Percentiles rank a stretch among this genome's conserved stretches.
These are phyloP conservation scores for Eucalyptus viminalis DNA, from an alignment of 345 rosid species.

Conservation along the genomic window DNA sequence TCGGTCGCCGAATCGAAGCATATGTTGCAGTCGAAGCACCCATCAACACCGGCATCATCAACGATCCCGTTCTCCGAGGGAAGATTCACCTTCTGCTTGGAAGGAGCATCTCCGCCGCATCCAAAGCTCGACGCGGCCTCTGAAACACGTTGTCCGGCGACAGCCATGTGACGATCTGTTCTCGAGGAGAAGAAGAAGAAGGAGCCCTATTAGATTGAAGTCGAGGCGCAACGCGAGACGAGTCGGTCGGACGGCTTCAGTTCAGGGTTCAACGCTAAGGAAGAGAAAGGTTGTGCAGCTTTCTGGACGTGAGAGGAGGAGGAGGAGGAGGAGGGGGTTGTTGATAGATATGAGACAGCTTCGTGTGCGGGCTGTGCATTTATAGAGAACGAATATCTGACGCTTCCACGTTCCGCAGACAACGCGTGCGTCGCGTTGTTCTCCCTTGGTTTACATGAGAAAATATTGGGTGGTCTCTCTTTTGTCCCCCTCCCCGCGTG, in stretches of 20 bases:
- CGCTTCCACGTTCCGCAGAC: background rate
- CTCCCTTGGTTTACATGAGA: background rate
- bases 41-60: background rate
- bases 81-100: background rate
- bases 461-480: too few relatives aligned
- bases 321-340: background rate
- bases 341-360: background rate
- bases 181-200: background rate
- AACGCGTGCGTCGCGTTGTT: background rate
- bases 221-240: background rate
- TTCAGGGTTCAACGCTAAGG: background rate
- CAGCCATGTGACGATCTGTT: background rate
- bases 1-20: slow-evolving; percentile 64
- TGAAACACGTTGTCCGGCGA: background rate
- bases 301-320: background rate
- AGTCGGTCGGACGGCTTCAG: background rate
- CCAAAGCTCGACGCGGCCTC: background rate
- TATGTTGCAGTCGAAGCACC: slow-evolving; percentile 65
- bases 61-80: background rate
- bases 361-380: background rate
- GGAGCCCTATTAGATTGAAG: background rate
- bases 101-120: background rate
- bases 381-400: background rate
- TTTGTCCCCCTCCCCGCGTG: too few relatives aligned
- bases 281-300: background rate